These are phyloP conservation scores for Starmerella potacharoeniae DNA, from an alignment of 805 yeast genomes.

Conservation along the genomic window DNA sequence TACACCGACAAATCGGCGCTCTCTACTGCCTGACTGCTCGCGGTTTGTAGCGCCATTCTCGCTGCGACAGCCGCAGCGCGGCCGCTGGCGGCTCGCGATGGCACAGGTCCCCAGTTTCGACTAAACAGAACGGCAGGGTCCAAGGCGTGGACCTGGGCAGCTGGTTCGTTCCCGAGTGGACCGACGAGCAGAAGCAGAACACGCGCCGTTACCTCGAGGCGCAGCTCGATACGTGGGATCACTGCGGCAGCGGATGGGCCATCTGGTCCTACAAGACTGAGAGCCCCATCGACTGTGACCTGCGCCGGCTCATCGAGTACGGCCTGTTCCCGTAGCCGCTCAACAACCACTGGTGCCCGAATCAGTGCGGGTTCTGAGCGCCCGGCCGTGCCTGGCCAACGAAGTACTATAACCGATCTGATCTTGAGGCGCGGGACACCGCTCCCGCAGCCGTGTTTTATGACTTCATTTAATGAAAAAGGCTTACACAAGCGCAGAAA, in stretches of 20 bases:
- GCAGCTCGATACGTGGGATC: slow-evolving; percentile 74
- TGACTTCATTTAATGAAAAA: too few species aligned
- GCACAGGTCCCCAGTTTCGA: too few species aligned
- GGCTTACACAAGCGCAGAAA: too few species aligned
- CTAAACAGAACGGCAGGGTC: too few species aligned
- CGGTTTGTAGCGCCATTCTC: too few species aligned
- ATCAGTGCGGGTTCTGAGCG: slow-evolving; percentile 42
- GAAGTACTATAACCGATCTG: neutral
- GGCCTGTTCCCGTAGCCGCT: slow-evolving; percentile 77
- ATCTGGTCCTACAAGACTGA: slow-evolving; percentile 94
- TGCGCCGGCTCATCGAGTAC: slow-evolving; percentile 43
- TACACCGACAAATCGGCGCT: neutral
- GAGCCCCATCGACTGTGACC: slow-evolving; percentile 74
- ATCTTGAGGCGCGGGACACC: neutral
- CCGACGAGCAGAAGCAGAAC: slow-evolving; percentile 42
- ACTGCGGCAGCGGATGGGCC: slow-evolving; percentile 62
- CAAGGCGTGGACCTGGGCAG: too few species aligned
- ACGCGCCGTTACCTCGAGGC: slow-evolving; percentile 74
- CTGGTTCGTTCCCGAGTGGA: slow-evolving; percentile 34
- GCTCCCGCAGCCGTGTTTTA: neutral
- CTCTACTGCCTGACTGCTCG: neutral
- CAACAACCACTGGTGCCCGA: slow-evolving; percentile 51
- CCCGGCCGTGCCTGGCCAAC: too few species aligned
- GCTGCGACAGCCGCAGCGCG: too few species aligned
- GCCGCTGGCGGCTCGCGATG: too few species aligned